A percentile compares a stretch with the other conserved stretches of the same genome.
These are phyloP conservation scores for Solanum arcanum DNA, from an alignment of 257 asterid genomes.

Conservation along the genomic window DNA sequence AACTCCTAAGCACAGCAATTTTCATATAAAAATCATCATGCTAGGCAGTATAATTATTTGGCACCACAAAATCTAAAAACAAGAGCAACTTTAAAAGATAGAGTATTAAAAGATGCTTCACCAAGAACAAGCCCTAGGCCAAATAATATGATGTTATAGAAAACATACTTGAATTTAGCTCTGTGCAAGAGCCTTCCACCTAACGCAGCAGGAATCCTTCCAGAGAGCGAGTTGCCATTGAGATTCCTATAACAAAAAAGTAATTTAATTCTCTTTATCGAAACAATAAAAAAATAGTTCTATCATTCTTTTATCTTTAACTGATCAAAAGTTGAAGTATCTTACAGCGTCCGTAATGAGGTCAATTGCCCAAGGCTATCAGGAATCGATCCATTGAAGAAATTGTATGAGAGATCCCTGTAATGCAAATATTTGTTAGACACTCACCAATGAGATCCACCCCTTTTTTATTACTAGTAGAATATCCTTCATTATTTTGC, in stretches of 20 bases:
- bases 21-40: background rate
- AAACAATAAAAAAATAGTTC: background rate
- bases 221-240: constrained; percentile 75
- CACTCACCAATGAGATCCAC: background rate
- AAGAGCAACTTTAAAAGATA: background rate
- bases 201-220: constrained; percentile 81
- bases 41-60: background rate
- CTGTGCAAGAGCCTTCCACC: constrained; percentile 95
- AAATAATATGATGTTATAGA: background rate
- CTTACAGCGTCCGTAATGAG: constrained; percentile 67
- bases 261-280: background rate
- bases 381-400: constrained; percentile 85
- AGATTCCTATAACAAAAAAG: constrained; percentile 53
- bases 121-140: background rate
- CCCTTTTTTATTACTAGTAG: background rate
- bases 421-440: constrained; percentile 9
- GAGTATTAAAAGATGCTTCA: background rate
- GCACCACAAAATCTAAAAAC: background rate
- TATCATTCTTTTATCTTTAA: background rate
- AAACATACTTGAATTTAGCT: constrained; percentile 55
- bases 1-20: background rate
- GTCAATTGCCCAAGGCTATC: constrained; percentile 77
- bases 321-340: constrained; percentile 6
- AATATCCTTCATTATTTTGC: constrained; percentile 4
- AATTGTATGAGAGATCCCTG: constrained; percentile 95